A percentile compares a stretch with the other conserved stretches of the same genome.
phyloP scores from a whole-genome alignment of 2,329 filamentous ascomycete species.

The Trichoderma pleuroti region DNA sequence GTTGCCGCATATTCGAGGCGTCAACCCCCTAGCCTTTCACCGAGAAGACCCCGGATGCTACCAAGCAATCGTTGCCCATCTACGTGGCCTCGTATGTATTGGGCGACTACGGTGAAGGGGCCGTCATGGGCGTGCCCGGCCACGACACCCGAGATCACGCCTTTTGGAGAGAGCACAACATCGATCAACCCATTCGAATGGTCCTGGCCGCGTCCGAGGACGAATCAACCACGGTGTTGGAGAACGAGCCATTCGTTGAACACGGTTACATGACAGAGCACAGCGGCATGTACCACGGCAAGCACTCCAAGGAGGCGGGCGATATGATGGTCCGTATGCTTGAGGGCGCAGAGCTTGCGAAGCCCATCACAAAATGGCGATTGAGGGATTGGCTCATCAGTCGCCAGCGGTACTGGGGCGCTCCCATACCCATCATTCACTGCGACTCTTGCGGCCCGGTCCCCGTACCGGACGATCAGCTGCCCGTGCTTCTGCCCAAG shows the following conservation, averaged over 20 bases:
- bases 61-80: constrained; percentile 61
- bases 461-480: constrained; percentile 69
- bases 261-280: constrained; percentile 65
- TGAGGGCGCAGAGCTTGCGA: constrained; percentile 54
- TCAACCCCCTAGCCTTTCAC: constrained; percentile 62
- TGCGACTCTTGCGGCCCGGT: constrained; percentile 73
- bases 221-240: constrained; percentile 42
- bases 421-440: constrained; percentile 85
- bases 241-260: constrained; percentile 56
- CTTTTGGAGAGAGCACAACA: constrained; percentile 73
- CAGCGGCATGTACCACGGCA: constrained; percentile 62
- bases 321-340: constrained; percentile 57
- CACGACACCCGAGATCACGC: constrained; percentile 75
- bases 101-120: constrained; percentile 79
- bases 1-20: constrained; percentile 57
- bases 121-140: constrained; percentile 87
- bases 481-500: constrained; percentile 72
- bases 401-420: constrained; percentile 88
- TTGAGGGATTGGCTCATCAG: constrained; percentile 88
- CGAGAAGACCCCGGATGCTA: constrained; percentile 46
- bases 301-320: constrained; percentile 60
- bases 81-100: constrained; percentile 84
- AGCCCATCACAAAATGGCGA: constrained; percentile 69
- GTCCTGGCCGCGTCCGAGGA: constrained; percentile 57
- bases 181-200: constrained; percentile 55